phyloP scores from a whole-genome alignment of 2,329 filamentous ascomycete genomes.

The Diplodia sapinea region DNA sequence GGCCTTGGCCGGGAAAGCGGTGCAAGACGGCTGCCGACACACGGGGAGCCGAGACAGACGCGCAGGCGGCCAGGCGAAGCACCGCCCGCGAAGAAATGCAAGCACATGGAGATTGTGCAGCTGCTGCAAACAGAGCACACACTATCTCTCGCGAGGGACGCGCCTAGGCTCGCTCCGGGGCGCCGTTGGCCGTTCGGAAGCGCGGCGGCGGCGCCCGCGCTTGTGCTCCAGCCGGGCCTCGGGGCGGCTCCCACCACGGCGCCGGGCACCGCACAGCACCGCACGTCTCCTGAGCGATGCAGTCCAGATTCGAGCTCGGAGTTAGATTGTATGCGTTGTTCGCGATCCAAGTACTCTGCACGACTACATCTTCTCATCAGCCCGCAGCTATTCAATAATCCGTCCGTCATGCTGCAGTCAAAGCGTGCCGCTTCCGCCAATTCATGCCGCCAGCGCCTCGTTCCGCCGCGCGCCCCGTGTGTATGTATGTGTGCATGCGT shows the following conservation, averaged over 20 bases:
- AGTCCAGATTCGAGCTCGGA: slow-evolving; percentile 18
- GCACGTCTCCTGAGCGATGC: slow-evolving; percentile 9
- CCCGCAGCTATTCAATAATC: background rate
- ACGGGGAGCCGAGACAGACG: background rate
- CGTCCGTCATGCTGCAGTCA: slow-evolving; percentile 8
- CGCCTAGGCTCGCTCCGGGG: background rate
- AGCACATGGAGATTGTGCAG: no score
- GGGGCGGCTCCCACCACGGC: background rate
- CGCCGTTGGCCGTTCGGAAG: slow-evolving; percentile 1
- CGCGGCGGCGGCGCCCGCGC: background rate
- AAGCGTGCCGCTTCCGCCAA: slow-evolving; percentile 16
- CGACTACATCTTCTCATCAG: slow-evolving; percentile 5
- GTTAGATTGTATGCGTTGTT: slow-evolving; percentile 24
- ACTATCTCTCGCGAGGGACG: background rate
- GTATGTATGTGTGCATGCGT: background rate
- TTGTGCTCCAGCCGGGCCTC: background rate
- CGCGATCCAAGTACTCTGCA: slow-evolving; percentile 19
- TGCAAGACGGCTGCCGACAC: background rate
- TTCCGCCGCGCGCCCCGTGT: slow-evolving; percentile 5
- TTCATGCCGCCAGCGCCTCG: slow-evolving; percentile 10
- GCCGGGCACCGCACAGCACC: slow-evolving; percentile 14
- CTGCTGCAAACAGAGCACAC: background rate
- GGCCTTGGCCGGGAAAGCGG: no score
- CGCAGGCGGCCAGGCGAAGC: background rate
- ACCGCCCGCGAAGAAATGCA: background rate